Evolutionary conservation across 1,284 basidiomycete species (phyloP).

Genomic region (Pseudozyma sp.): DNA sequence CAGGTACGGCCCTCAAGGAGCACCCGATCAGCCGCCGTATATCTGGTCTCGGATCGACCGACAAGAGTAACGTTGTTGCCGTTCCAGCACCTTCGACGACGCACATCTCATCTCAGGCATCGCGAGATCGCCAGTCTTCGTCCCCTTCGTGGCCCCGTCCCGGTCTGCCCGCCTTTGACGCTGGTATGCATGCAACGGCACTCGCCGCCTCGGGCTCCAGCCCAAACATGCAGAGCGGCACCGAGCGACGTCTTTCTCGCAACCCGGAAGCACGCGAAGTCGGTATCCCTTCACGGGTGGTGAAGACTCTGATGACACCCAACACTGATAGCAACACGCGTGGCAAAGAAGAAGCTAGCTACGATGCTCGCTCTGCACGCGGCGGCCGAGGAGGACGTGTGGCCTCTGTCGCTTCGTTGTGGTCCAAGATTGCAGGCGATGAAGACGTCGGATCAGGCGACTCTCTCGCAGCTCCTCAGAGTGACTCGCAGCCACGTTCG

Average conservation of each 20-base stretch:
- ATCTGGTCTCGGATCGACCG: constrained; percentile 23
- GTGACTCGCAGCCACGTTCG: constrained; percentile 13
- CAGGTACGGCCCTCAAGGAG: constrained; percentile 53
- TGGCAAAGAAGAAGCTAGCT: constrained; percentile 61
- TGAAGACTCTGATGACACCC: constrained; percentile 32
- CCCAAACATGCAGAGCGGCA: constrained; percentile 1
- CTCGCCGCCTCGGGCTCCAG: neutral
- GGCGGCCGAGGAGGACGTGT: constrained; percentile 82
- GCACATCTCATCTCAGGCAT: constrained; percentile 6
- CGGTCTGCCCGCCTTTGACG: constrained; percentile 14
- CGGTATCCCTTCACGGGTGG: constrained; percentile 38
- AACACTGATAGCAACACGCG: constrained; percentile 2
- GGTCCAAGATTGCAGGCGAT: constrained; percentile 72
- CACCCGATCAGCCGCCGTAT: constrained; percentile 45
- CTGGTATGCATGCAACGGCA: neutral
- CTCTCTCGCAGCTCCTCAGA: constrained; percentile 18
- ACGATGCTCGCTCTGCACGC: constrained; percentile 80
- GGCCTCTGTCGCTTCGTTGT: constrained; percentile 78
- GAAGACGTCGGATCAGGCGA: constrained; percentile 19
- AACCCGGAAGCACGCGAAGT: constrained; percentile 37
- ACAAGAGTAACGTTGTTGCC: constrained; percentile 6
- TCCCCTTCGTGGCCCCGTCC: constrained; percentile 48
- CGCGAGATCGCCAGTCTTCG: constrained; percentile 39
- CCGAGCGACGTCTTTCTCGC: constrained; percentile 23
- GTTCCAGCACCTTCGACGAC: constrained; percentile 12